Conservation (phyloP, 2,329 filamentous ascomycete species). For the Exophiala oligosperma region DNA sequence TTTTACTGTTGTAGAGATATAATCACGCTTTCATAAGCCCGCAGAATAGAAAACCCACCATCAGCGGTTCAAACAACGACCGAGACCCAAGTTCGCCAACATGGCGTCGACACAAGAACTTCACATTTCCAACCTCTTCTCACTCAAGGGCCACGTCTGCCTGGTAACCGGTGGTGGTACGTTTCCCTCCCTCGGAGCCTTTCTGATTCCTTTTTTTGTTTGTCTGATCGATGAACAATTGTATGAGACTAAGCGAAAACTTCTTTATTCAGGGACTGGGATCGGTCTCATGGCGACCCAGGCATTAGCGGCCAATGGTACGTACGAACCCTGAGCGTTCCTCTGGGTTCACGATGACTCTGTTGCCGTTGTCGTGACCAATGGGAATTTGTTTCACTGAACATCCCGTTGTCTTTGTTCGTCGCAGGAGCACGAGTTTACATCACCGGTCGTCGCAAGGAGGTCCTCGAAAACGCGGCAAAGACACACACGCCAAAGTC, state of each 20-base stretch:
- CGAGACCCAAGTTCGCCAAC: background rate
- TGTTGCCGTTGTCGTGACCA: too few species aligned
- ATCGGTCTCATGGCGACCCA: slow-evolving; percentile 35
- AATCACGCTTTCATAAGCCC: too few species aligned
- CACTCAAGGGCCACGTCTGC: slow-evolving; percentile 33
- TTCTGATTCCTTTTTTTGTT: background rate
- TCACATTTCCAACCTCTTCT: slow-evolving; percentile 32
- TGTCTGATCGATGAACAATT: too few species aligned
- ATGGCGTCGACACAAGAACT: slow-evolving; percentile 33
- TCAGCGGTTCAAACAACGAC: too few species aligned
- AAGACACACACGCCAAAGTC: slow-evolving; percentile 40
- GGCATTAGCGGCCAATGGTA: slow-evolving; percentile 34
- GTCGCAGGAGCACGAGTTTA: slow-evolving; percentile 35
- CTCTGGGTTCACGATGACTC: background rate
- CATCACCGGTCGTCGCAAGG: slow-evolving; percentile 33
- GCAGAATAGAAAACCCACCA: too few species aligned
- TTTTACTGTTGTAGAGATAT: too few species aligned
- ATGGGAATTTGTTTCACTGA: background rate
- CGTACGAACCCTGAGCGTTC: background rate
- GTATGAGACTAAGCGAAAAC: background rate
- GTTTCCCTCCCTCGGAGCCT: background rate
- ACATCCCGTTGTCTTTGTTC: background rate
- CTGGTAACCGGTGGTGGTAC: slow-evolving; percentile 34
- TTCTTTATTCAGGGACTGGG: slow-evolving; percentile 22
- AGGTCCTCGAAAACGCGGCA: slow-evolving; percentile 38